Conservation (phyloP, 768 basidiomycete species). For the Suillus cothurnatus region DNA sequence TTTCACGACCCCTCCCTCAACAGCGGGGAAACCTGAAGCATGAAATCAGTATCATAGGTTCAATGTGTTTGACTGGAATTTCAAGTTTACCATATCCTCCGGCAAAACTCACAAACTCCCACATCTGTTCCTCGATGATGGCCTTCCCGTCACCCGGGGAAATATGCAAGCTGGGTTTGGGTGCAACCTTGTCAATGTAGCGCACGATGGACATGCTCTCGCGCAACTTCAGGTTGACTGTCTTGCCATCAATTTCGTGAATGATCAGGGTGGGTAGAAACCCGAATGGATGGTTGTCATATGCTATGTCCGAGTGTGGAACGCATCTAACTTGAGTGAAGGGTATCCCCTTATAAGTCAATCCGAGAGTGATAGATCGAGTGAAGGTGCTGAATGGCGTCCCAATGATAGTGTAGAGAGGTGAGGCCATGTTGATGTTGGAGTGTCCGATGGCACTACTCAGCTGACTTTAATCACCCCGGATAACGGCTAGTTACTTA, state of each 20-base stretch:
- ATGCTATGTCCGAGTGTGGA: conserved; percentile 32
- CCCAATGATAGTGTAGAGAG: conserved; percentile 30
- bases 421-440: conserved; percentile 17
- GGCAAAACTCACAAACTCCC: conserved; percentile 34
- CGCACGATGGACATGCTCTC: conserved; percentile 32
- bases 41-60: conserved; percentile 8
- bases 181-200: conserved; percentile 32
- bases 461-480: neutral
- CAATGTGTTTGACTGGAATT: neutral
- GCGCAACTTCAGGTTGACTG: conserved; percentile 27
- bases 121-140: conserved; percentile 31
- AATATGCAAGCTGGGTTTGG: conserved; percentile 29
- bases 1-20: conserved; percentile 35
- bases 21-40: conserved; percentile 27
- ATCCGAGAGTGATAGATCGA: conserved; percentile 32
- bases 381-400: conserved; percentile 37
- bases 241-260: conserved; percentile 26
- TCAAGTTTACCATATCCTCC: conserved; percentile 23
- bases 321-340: conserved; percentile 28
- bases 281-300: conserved; percentile 32
- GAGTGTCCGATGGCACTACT: neutral
- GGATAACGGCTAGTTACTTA: neutral
- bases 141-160: conserved; percentile 21
- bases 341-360: conserved; percentile 28
- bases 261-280: conserved; percentile 32